Evolutionary conservation across 2,329 filamentous ascomycete species (phyloP), one percentile per base, ranked within the genome.

Genomic region (Ophiostoma perfectum): DNA sequence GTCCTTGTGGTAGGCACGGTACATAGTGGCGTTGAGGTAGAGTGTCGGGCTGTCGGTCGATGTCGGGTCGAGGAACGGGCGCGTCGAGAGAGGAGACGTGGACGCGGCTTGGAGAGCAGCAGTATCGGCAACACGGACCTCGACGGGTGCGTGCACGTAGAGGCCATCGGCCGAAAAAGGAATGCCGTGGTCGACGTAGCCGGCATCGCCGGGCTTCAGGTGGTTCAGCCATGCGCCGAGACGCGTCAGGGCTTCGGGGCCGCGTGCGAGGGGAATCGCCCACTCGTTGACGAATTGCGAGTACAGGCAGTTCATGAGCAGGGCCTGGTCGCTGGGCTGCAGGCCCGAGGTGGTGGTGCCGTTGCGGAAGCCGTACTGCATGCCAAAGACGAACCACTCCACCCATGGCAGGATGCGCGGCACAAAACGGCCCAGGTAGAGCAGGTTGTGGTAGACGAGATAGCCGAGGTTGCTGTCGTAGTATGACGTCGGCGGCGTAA

Each of bases 221-320:
- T 86, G 87, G 76, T 88, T 90, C 67, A 99, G 83, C 95, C 95
- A 99, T 64, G 91, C 90, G 52, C 89, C 91, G 12, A 99, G 84
- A 9, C 95, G 88, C 44, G 82, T 84, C 60, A 99, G 86, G 7
- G 92, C 93, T 78, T 97, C 93, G 14, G 94, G 94, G 0, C 95
- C 95, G 73, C 90, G 90, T 71, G 87, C 82, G 0, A 99, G 83
- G 1, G 95, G 94, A 6, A 99, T 84, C 0, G 94, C 94, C 95
- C 95, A 99, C 77, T 99, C 95, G 77, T 99, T 97, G 72, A 99
- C 95, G 74, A 92, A 97, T 76, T 99, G 95, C n/a, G 91, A 94
- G 81, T 97, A 99, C 5, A 98, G 85, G 75, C 95, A 99, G 81
- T 99, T 95, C 91, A 99, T 94, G 66, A 97, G 83, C 63, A 98